Evolutionary conservation across 2,329 filamentous ascomycete species (phyloP).

Genomic region (Ophiocordyceps camponoti-leonardi): DNA sequence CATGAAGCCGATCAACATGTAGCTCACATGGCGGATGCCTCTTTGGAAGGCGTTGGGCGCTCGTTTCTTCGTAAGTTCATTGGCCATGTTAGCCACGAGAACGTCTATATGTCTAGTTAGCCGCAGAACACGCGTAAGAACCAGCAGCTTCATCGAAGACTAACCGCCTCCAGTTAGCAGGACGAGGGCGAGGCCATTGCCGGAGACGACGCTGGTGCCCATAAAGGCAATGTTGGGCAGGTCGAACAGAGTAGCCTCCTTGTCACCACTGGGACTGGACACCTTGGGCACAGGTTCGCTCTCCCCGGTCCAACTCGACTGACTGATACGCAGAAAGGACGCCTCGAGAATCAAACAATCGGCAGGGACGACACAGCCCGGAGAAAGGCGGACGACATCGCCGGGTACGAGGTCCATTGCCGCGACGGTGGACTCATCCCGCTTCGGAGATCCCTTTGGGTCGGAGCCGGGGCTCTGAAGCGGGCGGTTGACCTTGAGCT

Average conservation of each 20-base stretch:
- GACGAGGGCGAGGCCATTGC: conserved; percentile 9
- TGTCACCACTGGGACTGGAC: conserved; percentile 4
- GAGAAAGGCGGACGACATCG: conserved; percentile 7
- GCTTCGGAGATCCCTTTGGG: background rate
- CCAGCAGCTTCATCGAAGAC: background rate
- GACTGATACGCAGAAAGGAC: conserved; percentile 10
- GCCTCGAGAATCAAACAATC: conserved; percentile 12
- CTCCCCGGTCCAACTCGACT: conserved; percentile 14
- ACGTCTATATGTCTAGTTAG: conserved; percentile 4
- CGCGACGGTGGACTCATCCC: conserved; percentile 1
- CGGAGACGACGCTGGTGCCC: conserved; percentile 12
- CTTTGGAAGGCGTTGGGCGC: conserved; percentile 10
- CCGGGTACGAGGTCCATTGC: conserved; percentile 9
- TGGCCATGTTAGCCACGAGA: conserved; percentile 10
- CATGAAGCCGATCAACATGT: conserved; percentile 13
- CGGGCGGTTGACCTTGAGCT: conserved; percentile 7
- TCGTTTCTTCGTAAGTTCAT: conserved; percentile 8
- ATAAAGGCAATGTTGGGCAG: conserved; percentile 10
- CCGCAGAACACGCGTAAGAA: background rate
- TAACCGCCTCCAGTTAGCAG: conserved; percentile 7
- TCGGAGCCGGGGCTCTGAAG: background rate
- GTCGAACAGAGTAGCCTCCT: conserved; percentile 9
- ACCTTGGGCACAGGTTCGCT: conserved; percentile 10
- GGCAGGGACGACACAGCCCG: conserved; percentile 10
- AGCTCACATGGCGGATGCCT: conserved; percentile 12